Conservation (phyloP, 768 basidiomycete genomes). For the Suillus plorans region DNA sequence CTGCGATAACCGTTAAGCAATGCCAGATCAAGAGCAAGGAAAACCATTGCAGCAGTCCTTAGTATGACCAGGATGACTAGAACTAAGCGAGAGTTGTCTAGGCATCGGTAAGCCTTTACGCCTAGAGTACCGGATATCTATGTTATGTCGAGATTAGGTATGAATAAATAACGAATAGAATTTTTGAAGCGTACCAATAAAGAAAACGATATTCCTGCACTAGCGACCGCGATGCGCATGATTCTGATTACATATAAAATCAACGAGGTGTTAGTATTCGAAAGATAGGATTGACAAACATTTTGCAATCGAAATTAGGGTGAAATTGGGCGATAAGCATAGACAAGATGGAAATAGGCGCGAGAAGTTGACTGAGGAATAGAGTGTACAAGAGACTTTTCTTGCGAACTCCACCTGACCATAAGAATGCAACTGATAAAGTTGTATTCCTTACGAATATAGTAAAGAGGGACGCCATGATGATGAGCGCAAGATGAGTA, state of each 20-base stretch:
- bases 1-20: conserved; percentile 40
- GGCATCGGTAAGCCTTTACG: conserved; percentile 64
- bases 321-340: conserved; percentile 47
- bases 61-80: conserved; percentile 42
- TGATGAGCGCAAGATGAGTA: conserved; percentile 44
- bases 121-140: conserved; percentile 66
- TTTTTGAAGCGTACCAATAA: conserved; percentile 33
- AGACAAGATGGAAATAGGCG: conserved; percentile 43
- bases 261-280: not conserved
- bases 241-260: conserved; percentile 27
- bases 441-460: conserved; percentile 55
- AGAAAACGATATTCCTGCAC: conserved; percentile 38
- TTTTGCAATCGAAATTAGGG: conserved; percentile 41
- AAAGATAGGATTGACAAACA: conserved; percentile 37
- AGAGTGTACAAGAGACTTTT: conserved; percentile 60
- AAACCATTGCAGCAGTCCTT: conserved; percentile 39
- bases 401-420: conserved; percentile 53
- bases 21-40: conserved; percentile 44
- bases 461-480: conserved; percentile 48
- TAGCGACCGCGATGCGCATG: conserved; percentile 35
- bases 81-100: conserved; percentile 58
- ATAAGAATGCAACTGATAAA: conserved; percentile 50
- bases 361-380: conserved; percentile 53
- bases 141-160: not conserved
- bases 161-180: not conserved